phyloP scores from a whole-genome alignment of 768 basidiomycete species.

The Mycena floridula region DNA sequence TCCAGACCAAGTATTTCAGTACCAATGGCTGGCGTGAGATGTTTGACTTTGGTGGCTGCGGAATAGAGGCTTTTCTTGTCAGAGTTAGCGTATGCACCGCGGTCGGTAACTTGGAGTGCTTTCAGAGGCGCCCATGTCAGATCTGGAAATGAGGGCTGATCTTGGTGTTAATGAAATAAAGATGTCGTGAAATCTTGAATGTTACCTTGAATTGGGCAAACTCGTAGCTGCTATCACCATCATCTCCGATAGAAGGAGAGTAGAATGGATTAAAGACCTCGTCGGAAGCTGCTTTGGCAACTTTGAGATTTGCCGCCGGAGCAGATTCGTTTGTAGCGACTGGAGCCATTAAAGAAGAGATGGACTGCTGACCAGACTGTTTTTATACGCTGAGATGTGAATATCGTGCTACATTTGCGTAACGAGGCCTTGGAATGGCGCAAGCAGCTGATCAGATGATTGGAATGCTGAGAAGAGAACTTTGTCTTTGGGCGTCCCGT shows the following conservation, averaged over 20 bases:
- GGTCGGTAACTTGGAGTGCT: slow-evolving; percentile 55
- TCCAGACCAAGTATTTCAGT: slow-evolving; percentile 73
- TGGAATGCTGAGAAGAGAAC: neutral
- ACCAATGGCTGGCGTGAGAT: slow-evolving; percentile 68
- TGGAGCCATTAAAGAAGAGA: slow-evolving; percentile 37
- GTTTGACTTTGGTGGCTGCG: slow-evolving; percentile 60
- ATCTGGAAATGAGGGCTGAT: slow-evolving; percentile 59
- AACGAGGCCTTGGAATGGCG: neutral
- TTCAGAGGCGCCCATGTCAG: slow-evolving; percentile 59
- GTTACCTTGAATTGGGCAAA: slow-evolving; percentile 56
- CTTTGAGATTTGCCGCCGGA: slow-evolving; percentile 15
- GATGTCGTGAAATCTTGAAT: no score
- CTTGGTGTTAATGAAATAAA: neutral
- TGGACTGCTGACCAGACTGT: neutral
- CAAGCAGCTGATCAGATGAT: neutral
- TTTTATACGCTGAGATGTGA: neutral
- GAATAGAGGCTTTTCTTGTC: slow-evolving; percentile 58
- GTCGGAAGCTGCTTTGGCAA: slow-evolving; percentile 15
- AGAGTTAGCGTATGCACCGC: slow-evolving; percentile 62
- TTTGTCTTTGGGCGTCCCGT: neutral
- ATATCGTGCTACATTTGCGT: neutral
- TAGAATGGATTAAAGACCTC: slow-evolving; percentile 56
- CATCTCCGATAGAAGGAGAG: slow-evolving; percentile 49
- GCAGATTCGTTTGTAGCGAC: slow-evolving; percentile 35
- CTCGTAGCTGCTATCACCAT: slow-evolving; percentile 44